Percentiles rank a stretch among this genome's conserved stretches.
These are phyloP conservation scores for Aphanomyces invadans DNA, from an alignment of 352 stramenopile genomes.

Conservation along the genomic window DNA sequence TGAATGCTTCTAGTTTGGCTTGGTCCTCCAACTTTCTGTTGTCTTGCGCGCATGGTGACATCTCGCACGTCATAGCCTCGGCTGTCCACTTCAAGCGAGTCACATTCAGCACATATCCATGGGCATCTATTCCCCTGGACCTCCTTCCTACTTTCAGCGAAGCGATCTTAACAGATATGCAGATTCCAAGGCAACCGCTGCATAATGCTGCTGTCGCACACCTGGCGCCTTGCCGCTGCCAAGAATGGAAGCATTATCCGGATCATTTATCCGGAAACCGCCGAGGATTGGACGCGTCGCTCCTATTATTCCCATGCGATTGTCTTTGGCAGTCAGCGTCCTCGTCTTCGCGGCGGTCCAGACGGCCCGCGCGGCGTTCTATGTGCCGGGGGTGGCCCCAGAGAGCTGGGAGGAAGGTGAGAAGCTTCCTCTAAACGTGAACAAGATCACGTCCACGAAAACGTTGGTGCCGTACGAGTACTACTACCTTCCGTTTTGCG, in stretches of 20 bases:
- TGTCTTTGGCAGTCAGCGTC: background rate
- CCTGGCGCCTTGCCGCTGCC: no score
- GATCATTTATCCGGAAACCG: slow-evolving; percentile 10
- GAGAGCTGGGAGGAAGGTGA: slow-evolving; percentile 78
- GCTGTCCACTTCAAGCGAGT: no score
- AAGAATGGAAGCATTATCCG: slow-evolving; percentile 11
- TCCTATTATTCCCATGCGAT: background rate
- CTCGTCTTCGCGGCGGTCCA: slow-evolving; percentile 1
- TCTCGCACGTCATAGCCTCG: no score
- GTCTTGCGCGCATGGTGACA: no score
- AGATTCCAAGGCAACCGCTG: no score
- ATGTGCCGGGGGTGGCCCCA: slow-evolving; percentile 77
- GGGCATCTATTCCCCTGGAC: no score
- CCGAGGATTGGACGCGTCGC: background rate
- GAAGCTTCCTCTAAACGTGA: slow-evolving; percentile 90
- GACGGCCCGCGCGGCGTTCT: slow-evolving; percentile 49
- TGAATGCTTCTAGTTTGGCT: no score
- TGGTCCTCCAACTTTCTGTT: no score
- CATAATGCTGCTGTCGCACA: no score
- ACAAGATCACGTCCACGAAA: slow-evolving; percentile 97
- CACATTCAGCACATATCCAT: no score
- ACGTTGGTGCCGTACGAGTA: slow-evolving; percentile 99
- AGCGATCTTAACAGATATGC: no score
- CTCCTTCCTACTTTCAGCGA: no score
- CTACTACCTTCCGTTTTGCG: slow-evolving; percentile 96